Conservation (phyloP, 2,329 filamentous ascomycete species). For the Ascocoryne sarcoides region DNA sequence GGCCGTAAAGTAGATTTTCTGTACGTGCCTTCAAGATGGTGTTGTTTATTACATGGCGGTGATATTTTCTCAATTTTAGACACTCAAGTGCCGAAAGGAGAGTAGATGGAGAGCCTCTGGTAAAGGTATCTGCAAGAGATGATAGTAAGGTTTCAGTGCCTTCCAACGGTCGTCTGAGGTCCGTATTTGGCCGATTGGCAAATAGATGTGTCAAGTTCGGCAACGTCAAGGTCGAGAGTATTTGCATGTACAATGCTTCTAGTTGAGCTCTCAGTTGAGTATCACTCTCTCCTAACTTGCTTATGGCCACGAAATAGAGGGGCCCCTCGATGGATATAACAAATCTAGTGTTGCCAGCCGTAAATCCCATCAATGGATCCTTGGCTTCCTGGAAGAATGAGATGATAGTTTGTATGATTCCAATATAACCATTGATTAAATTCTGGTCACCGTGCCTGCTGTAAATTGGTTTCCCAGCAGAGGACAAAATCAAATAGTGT, state of each 20-base stretch:
- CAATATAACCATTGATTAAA: constrained; percentile 87
- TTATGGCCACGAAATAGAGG: constrained; percentile 89
- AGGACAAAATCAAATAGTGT: constrained; percentile 93
- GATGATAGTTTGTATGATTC: constrained; percentile 93
- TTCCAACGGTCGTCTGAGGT: constrained; percentile 79
- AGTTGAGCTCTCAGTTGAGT: constrained; percentile 78
- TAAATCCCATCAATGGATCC: constrained; percentile 74
- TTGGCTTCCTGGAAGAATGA: constrained; percentile 84
- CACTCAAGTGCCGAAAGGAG: constrained; percentile 88
- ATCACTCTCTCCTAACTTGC: constrained; percentile 85
- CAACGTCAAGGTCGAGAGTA: constrained; percentile 86
- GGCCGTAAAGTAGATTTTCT: constrained; percentile 77
- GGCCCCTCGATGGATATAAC: constrained; percentile 79
- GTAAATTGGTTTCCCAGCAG: constrained; percentile 94
- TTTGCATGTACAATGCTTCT: constrained; percentile 96
- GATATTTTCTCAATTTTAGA: constrained; percentile 80
- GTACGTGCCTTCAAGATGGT: constrained; percentile 71
- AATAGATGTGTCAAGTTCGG: constrained; percentile 83
- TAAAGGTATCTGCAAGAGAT: constrained; percentile 90
- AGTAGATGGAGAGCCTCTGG: constrained; percentile 79
- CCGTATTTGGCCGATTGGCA: constrained; percentile 82
- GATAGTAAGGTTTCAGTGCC: constrained; percentile 88
- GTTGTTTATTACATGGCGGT: constrained; percentile 79
- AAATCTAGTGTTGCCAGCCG: constrained; percentile 77
- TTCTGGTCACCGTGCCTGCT: constrained; percentile 87